Evolutionary conservation across 768 basidiomycete species (phyloP).

Genomic region (Boletus huronensis): DNA sequence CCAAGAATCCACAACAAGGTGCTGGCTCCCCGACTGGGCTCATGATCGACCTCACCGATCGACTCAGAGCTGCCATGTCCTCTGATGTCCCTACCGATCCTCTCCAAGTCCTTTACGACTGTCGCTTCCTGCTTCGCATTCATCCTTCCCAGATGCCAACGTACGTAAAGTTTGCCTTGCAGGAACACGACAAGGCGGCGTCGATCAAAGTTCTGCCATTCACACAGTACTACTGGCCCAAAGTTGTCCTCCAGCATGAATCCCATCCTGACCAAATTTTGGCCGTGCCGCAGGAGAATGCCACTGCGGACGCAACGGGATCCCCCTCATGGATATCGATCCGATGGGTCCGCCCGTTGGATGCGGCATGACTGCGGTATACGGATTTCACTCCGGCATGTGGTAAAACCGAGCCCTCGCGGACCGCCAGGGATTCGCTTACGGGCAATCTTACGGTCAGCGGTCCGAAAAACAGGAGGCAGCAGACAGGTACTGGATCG

Average conservation of each 20-base stretch:
- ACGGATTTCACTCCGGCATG: neutral
- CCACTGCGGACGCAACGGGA: slow-evolving; percentile 1
- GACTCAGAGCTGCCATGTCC: slow-evolving; percentile 15
- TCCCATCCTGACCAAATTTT: slow-evolving; percentile 20
- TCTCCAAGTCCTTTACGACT: slow-evolving; percentile 55
- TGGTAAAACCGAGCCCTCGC: neutral
- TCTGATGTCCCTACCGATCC: slow-evolving; percentile 4
- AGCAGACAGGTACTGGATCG: neutral
- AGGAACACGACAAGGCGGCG: slow-evolving; percentile 12
- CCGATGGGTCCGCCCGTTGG: slow-evolving; percentile 41
- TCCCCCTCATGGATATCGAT: slow-evolving; percentile 42
- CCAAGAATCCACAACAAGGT: slow-evolving; percentile 29
- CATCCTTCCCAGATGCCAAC: slow-evolving; percentile 42
- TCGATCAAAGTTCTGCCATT: slow-evolving; percentile 37
- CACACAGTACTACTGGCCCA: slow-evolving; percentile 48
- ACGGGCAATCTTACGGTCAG: neutral
- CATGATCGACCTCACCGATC: slow-evolving; percentile 42
- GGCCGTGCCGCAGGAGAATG: slow-evolving; percentile 17
- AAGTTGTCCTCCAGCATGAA: slow-evolving; percentile 34
- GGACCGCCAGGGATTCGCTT: neutral
- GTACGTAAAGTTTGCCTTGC: slow-evolving; percentile 31
- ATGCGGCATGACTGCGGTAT: slow-evolving; percentile 18
- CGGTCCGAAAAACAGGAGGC: neutral
- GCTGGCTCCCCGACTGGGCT: slow-evolving; percentile 27
- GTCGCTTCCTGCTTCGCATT: slow-evolving; percentile 57